Evolutionary conservation across 2,329 filamentous ascomycete species (phyloP).

Genomic region (Dactylonectria macrodidyma): DNA sequence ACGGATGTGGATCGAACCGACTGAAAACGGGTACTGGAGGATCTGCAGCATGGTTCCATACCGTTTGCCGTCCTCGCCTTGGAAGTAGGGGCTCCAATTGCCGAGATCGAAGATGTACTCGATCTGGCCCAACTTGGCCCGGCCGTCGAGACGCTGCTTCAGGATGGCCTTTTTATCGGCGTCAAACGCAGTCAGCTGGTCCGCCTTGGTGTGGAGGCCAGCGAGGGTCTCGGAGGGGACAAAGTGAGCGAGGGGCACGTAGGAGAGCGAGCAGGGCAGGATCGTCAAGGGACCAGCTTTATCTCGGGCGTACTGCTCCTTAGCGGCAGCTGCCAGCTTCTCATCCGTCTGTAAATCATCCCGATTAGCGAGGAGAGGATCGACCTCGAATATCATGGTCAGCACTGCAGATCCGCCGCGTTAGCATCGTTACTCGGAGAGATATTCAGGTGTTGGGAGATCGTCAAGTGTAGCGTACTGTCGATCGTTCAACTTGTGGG

Average conservation of each 20-base stretch:
- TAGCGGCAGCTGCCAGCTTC: conserved; percentile 49
- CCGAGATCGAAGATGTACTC: conserved; percentile 66
- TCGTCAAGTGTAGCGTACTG: no score
- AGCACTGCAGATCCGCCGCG: conserved; percentile 52
- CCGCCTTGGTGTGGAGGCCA: conserved; percentile 38
- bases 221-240: conserved; percentile 45
- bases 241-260: conserved; percentile 58
- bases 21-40: conserved; percentile 66
- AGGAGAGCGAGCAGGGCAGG: conserved; percentile 59
- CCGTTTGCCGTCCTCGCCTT: conserved; percentile 54
- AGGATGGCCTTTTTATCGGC: conserved; percentile 49
- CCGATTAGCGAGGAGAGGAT: conserved; percentile 56
- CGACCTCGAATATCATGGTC: conserved; percentile 61
- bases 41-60: conserved; percentile 66
- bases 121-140: conserved; percentile 58
- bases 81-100: conserved; percentile 60
- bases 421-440: conserved; percentile 25
- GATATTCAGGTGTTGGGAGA: no score
- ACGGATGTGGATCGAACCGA: conserved; percentile 63
- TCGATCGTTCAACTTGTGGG: no score
- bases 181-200: conserved; percentile 36
- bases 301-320: conserved; percentile 50
- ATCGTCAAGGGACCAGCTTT: conserved; percentile 56
- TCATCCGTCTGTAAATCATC: conserved; percentile 56
- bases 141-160: conserved; percentile 50